Conservation (phyloP, 2,329 filamentous ascomycete genomes). For the Calonectria ilicicola region DNA sequence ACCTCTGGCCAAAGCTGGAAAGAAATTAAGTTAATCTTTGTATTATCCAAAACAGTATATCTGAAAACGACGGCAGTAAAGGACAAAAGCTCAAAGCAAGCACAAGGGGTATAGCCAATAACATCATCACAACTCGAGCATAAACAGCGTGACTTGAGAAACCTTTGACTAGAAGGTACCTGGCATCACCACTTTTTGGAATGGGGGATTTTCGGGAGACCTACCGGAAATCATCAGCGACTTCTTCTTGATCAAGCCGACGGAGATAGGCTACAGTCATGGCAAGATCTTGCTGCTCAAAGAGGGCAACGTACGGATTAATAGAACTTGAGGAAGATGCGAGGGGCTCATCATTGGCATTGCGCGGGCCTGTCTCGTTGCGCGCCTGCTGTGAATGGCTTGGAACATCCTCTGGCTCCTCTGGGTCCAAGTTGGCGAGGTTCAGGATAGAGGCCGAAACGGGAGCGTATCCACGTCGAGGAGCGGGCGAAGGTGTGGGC, state of each 20-base stretch:
- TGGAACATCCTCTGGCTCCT: conserved; percentile 4
- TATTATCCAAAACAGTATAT: conserved; percentile 7
- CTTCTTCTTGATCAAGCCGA: conserved; percentile 40
- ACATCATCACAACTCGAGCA: neutral
- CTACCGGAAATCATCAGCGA: conserved; percentile 49
- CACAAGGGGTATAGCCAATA: neutral
- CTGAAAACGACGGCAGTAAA: neutral
- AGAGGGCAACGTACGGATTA: conserved; percentile 46
- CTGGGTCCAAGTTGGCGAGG: conserved; percentile 24
- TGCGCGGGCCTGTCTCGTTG: neutral
- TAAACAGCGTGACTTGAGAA: neutral
- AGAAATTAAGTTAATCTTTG: conserved; percentile 16
- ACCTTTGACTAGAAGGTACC: conserved; percentile 22
- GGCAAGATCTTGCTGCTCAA: conserved; percentile 47
- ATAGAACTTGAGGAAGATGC: conserved; percentile 32
- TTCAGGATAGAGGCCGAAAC: conserved; percentile 34
- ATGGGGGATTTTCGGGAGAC: conserved; percentile 24
- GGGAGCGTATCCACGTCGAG: conserved; percentile 34
- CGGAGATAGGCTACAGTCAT: conserved; percentile 47
- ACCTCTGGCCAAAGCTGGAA: conserved; percentile 49
- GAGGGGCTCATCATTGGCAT: neutral
- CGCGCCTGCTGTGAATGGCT: neutral
- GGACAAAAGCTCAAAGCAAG: neutral
- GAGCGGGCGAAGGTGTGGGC: neutral
- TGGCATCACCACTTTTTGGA: conserved; percentile 16